These are phyloP conservation scores for Polysphondylium violaceum DNA, from an alignment of 78 protist species.

Conservation along the genomic window DNA sequence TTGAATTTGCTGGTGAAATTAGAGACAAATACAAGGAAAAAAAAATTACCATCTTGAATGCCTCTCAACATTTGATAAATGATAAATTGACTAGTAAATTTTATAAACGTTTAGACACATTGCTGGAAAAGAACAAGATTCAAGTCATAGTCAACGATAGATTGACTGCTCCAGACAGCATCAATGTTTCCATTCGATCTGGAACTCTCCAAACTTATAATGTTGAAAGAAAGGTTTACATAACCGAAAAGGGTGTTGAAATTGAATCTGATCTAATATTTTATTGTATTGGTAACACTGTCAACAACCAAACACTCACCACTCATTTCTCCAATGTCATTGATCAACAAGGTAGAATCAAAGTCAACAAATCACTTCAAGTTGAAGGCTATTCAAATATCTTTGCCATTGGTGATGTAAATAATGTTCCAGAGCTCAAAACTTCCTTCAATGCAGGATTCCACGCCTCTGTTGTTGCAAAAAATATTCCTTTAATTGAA, in stretches of 20 bases:
- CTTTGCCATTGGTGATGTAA: constrained; percentile 87
- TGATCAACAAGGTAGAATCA: constrained; percentile 35
- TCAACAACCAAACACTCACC: constrained; percentile 27
- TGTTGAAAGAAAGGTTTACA: too few species aligned
- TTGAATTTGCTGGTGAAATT: constrained; percentile 53
- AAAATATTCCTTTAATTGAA: constrained; percentile 12
- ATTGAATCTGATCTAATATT: constrained; percentile 67
- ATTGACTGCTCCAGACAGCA: not conserved
- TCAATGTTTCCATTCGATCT: not conserved
- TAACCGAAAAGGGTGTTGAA: constrained; percentile 8
- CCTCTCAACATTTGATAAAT: not conserved
- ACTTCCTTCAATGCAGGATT: constrained; percentile 24
- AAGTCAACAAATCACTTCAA: constrained; percentile 52
- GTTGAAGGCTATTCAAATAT: constrained; percentile 68
- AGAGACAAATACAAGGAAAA: not conserved
- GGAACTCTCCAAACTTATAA: not conserved
- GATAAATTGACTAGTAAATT: constrained; percentile 1
- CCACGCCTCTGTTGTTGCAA: constrained; percentile 41
- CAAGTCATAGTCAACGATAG: constrained; percentile 12
- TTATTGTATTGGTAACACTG: constrained; percentile 60
- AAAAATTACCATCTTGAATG: constrained; percentile 18
- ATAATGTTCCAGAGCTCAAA: constrained; percentile 42
- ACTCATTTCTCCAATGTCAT: constrained; percentile 14
- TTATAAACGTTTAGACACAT: not conserved
- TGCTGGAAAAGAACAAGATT: constrained; percentile 19